A percentile compares a stretch with the other conserved stretches of the same genome.
phyloP scores from a whole-genome alignment of 2,329 filamentous ascomycete species.

The Tolypocladium endophyticum region DNA sequence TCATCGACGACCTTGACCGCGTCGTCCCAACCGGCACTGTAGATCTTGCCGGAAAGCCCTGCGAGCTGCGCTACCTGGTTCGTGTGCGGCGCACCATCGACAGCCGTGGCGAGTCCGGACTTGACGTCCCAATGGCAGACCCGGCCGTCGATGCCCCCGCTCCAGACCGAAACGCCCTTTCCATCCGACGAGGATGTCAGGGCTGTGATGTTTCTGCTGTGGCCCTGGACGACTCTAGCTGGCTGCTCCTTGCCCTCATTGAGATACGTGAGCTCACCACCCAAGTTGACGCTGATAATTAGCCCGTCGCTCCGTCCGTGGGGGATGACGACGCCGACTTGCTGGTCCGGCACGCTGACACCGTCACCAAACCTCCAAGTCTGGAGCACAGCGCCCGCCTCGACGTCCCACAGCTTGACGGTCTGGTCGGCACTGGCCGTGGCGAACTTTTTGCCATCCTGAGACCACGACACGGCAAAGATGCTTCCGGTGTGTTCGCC shows the following conservation, averaged over 20 bases:
- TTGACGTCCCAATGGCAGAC: constrained; percentile 75
- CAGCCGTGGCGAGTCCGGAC: constrained; percentile 54
- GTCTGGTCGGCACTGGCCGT: constrained; percentile 93
- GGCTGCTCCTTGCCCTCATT: constrained; percentile 60
- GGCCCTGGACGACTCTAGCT: constrained; percentile 65
- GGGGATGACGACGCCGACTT: constrained; percentile 90
- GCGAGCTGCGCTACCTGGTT: constrained; percentile 77
- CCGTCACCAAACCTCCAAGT: constrained; percentile 80
- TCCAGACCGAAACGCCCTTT: constrained; percentile 61
- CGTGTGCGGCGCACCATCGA: constrained; percentile 74
- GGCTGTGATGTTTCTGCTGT: constrained; percentile 84
- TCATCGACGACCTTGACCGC: constrained; percentile 71
- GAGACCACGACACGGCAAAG: constrained; percentile 82
- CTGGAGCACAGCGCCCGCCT: constrained; percentile 65
- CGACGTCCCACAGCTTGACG: constrained; percentile 86
- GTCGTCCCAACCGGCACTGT: constrained; percentile 91
- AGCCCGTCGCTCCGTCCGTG: constrained; percentile 71
- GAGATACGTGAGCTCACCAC: constrained; percentile 85
- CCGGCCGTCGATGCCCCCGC: constrained; percentile 85
- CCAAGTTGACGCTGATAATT: constrained; percentile 80
- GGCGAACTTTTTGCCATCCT: constrained; percentile 75
- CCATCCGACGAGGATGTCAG: constrained; percentile 36
- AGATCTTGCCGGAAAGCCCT: constrained; percentile 52
- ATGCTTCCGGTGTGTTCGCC: constrained; percentile 88
- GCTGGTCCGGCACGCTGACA: constrained; percentile 70